Evolutionary conservation across 2,329 filamentous ascomycete species (phyloP).

Genomic region (Pseudogymnoascus sp.): DNA sequence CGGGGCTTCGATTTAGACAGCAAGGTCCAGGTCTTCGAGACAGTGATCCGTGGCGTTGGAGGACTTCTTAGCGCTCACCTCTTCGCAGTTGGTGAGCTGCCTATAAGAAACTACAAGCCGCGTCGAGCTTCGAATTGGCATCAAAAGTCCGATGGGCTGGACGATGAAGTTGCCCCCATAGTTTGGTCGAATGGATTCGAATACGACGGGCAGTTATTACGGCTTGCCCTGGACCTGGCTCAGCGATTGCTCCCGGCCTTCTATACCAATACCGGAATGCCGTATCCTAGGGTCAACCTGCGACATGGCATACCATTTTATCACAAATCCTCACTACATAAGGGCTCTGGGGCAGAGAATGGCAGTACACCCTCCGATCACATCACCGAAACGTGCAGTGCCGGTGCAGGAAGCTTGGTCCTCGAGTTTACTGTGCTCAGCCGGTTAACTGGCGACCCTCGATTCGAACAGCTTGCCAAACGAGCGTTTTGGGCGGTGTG

Average conservation of each 20-base stretch:
- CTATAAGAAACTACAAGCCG: constrained; percentile 70
- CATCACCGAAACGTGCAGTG: constrained; percentile 92
- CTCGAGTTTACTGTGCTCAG: constrained; percentile 90
- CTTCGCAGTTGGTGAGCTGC: constrained; percentile 84
- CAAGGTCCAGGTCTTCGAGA: constrained; percentile 98
- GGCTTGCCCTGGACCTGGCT: constrained; percentile 80
- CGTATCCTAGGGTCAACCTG: constrained; percentile 90
- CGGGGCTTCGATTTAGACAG: constrained; percentile 90
- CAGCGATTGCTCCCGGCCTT: constrained; percentile 84
- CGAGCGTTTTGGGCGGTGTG: constrained; percentile 97
- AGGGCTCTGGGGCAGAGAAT: constrained; percentile 40
- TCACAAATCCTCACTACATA: constrained; percentile 70
- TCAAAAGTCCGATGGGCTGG: constrained; percentile 27
- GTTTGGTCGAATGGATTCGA: constrained; percentile 67
- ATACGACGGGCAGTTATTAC: constrained; percentile 83
- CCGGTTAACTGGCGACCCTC: constrained; percentile 71
- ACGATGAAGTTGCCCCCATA: constrained; percentile 48
- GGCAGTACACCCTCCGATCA: constrained; percentile 39
- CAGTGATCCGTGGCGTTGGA: constrained; percentile 86
- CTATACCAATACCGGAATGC: constrained; percentile 81
- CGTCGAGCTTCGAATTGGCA: constrained; percentile 13
- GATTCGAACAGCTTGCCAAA: constrained; percentile 87
- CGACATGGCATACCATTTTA: constrained; percentile 90
- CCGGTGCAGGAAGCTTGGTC: constrained; percentile 89
- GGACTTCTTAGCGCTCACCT: constrained; percentile 87